Conservation (phyloP, 768 basidiomycete species). For the Suillus decipiens region DNA sequence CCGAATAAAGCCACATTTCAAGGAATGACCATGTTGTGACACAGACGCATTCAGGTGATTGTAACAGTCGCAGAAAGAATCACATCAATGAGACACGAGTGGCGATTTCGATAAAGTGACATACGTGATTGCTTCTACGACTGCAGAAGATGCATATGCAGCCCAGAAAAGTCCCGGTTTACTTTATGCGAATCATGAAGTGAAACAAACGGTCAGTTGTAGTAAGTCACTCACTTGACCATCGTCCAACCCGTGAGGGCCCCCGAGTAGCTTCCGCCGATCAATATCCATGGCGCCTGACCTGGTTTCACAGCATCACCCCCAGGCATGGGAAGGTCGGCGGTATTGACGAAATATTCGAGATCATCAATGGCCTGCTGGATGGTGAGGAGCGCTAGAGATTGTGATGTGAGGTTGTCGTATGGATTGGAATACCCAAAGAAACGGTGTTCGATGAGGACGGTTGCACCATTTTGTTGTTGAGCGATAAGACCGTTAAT, state of each 20-base stretch:
- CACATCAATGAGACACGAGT: background rate
- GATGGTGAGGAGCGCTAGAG: conserved; percentile 61
- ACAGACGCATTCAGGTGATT: background rate
- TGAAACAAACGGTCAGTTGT: background rate
- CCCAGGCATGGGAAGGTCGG: conserved; percentile 64
- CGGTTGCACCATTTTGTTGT: conserved; percentile 60
- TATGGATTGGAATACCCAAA: conserved; percentile 74
- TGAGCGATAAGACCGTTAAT: conserved; percentile 68
- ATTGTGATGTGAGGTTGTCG: conserved; percentile 57
- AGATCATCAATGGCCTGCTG: conserved; percentile 77
- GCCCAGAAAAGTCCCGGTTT: conserved; percentile 43
- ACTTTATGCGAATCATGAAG: conserved; percentile 19
- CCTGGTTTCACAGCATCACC: conserved; percentile 60
- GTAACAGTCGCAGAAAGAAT: background rate
- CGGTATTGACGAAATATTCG: conserved; percentile 68
- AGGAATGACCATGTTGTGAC: background rate
- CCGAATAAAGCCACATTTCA: background rate
- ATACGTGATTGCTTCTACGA: conserved; percentile 47
- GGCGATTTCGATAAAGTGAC: conserved; percentile 18
- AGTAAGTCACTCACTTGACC: conserved; percentile 52
- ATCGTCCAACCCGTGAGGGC: conserved; percentile 65
- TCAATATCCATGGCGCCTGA: conserved; percentile 42
- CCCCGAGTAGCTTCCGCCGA: conserved; percentile 47
- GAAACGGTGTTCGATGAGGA: conserved; percentile 74
- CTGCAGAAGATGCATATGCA: conserved; percentile 47